Evolutionary conservation across 345 rosid species (phyloP).

Genomic region (Jatropha curcas): DNA sequence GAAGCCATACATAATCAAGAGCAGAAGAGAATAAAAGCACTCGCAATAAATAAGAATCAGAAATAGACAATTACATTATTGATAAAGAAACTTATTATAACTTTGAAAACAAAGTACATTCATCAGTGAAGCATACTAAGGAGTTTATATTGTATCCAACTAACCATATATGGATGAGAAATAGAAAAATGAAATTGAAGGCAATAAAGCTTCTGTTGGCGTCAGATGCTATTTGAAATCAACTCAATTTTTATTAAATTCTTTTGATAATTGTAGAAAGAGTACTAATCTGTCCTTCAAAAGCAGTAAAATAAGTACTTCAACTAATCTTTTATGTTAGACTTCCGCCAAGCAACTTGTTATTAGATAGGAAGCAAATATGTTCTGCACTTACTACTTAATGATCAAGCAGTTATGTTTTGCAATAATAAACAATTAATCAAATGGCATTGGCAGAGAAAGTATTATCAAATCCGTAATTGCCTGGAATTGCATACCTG

Average conservation of each 20-base stretch:
- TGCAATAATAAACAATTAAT: too few relatives aligned
- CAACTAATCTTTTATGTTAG: background rate
- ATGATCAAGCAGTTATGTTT: background rate
- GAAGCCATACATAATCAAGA: background rate
- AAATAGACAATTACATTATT: background rate
- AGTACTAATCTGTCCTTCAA: background rate
- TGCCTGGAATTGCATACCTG: constrained; percentile 51
- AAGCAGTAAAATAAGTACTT: background rate
- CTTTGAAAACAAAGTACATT: background rate
- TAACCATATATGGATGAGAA: background rate
- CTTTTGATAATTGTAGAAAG: background rate
- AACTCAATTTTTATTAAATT: background rate
- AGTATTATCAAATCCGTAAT: background rate
- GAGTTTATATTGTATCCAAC: background rate
- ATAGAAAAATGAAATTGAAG: background rate
- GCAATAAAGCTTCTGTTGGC: background rate
- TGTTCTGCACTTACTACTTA: too few relatives aligned
- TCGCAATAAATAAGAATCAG: background rate
- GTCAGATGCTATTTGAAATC: background rate
- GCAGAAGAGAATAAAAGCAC: background rate
- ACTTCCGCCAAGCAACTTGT: background rate
- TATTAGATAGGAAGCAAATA: background rate
- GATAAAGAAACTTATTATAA: too few relatives aligned
- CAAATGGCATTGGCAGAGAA: too few relatives aligned
- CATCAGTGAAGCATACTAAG: background rate